These are phyloP conservation scores for Neophaeococcomyces mojaviensis DNA, from an alignment of 2,329 filamentous ascomycete species.

Conservation along the genomic window DNA sequence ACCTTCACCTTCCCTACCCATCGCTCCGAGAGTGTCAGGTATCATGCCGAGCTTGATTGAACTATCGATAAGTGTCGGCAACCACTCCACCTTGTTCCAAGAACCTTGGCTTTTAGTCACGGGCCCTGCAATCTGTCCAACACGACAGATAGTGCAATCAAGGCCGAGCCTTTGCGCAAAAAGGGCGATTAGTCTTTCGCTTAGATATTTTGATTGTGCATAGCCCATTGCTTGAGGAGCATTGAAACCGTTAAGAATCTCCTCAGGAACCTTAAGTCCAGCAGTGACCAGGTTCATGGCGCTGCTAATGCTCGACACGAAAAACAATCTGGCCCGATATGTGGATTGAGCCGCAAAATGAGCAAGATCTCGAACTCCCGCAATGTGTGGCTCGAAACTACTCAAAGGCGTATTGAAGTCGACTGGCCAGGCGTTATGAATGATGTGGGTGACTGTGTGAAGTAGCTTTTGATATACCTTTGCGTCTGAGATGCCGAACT, in stretches of 20 bases:
- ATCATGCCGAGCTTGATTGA: constrained; percentile 44
- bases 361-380: constrained; percentile 27
- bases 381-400: constrained; percentile 40
- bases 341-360: too few species aligned
- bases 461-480: constrained; percentile 23
- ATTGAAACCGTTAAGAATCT: too few species aligned
- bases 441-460: constrained; percentile 20
- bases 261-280: too few species aligned
- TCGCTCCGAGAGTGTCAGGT: constrained; percentile 38
- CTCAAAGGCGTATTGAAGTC: constrained; percentile 53
- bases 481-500: constrained; percentile 24
- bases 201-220: constrained; percentile 51
- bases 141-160: constrained; percentile 36
- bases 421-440: constrained; percentile 59
- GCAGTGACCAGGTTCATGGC: too few species aligned
- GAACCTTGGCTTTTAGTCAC: constrained; percentile 37
- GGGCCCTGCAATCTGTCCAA: constrained; percentile 45
- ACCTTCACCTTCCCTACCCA: constrained; percentile 7
- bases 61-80: constrained; percentile 44
- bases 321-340: too few species aligned
- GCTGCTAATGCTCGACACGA: too few species aligned
- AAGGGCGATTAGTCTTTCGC: constrained; percentile 38
- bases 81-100: constrained; percentile 54
- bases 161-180: constrained; percentile 14
- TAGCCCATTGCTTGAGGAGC: constrained; percentile 43